These are phyloP conservation scores for Bryoerythrophyllum caledonicum DNA, from an alignment of 225 moss, liverwort and hornwort species.

Conservation along the genomic window DNA sequence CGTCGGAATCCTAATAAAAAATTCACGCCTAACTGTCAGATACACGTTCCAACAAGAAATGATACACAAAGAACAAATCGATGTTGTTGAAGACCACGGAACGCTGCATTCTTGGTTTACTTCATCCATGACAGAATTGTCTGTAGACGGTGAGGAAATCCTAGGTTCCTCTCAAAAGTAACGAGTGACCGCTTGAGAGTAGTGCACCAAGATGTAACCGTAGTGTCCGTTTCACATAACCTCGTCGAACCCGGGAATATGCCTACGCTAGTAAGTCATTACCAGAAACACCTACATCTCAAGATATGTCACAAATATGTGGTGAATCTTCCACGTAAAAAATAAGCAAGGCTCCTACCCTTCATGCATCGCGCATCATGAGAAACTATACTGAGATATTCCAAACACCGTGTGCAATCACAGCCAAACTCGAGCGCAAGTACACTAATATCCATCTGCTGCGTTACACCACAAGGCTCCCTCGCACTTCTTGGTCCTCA, in stretches of 20 bases:
- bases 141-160: neutral
- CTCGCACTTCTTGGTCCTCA: neutral
- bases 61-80: neutral
- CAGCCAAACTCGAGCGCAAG: neutral
- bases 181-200: neutral
- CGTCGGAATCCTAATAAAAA: slow-evolving; percentile 7
- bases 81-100: neutral
- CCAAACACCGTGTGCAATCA: neutral
- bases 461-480: slow-evolving; percentile 8
- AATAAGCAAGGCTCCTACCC: neutral
- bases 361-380: neutral
- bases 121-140: neutral
- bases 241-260: neutral
- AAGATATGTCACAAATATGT: neutral
- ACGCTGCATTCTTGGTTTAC: neutral
- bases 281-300: neutral
- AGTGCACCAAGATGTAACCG: neutral
- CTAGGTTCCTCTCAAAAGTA: neutral
- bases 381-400: neutral
- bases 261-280: neutral
- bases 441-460: slow-evolving; percentile 28
- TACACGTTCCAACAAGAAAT: neutral
- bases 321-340: neutral
- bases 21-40: neutral
- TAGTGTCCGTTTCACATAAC: neutral